Percentiles rank a stretch among this genome's conserved stretches.
Conservation (phyloP, 2,329 filamentous ascomycete genomes). For the Colletotrichum sp. region DNA sequence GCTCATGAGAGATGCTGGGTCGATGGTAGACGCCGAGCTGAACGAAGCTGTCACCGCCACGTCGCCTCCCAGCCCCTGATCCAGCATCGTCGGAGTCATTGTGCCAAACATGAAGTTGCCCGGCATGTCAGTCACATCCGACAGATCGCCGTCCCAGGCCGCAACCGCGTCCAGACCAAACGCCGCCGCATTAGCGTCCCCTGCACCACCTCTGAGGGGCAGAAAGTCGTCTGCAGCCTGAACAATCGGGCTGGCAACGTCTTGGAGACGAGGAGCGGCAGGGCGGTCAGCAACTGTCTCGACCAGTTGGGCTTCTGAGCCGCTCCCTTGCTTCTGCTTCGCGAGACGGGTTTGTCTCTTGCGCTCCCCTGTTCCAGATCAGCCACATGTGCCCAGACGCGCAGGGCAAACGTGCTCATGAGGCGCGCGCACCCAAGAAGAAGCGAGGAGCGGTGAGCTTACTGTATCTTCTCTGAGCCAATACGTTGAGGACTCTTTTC, state of each 20-base stretch:
- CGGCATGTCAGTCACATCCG: not conserved
- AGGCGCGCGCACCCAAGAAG: not conserved
- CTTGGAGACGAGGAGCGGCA: not conserved
- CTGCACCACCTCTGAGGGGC: not conserved
- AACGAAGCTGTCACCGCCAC: not conserved
- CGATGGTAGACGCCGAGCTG: not conserved
- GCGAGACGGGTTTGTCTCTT: conserved; percentile 25
- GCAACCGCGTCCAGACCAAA: not conserved
- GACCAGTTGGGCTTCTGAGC: not conserved
- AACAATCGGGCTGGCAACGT: not conserved
- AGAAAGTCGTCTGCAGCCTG: not conserved
- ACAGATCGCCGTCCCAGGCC: not conserved
- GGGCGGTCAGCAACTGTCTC: not conserved
- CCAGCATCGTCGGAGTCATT: not conserved
- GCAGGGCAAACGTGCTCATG: not conserved
- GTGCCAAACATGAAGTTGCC: not conserved
- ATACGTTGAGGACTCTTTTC: conserved; percentile 57
- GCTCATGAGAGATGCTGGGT: conserved; percentile 9
- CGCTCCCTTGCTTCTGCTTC: not conserved
- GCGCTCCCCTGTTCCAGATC: conserved; percentile 27
- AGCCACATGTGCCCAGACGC: not conserved
- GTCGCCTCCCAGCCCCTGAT: not conserved
- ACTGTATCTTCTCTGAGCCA: conserved; percentile 61
- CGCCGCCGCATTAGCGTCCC: not conserved
- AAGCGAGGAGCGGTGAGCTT: conserved; percentile 13